These are phyloP conservation scores for Aspergillus fischeri DNA, from an alignment of 2,329 filamentous ascomycete species.

Conservation along the genomic window DNA sequence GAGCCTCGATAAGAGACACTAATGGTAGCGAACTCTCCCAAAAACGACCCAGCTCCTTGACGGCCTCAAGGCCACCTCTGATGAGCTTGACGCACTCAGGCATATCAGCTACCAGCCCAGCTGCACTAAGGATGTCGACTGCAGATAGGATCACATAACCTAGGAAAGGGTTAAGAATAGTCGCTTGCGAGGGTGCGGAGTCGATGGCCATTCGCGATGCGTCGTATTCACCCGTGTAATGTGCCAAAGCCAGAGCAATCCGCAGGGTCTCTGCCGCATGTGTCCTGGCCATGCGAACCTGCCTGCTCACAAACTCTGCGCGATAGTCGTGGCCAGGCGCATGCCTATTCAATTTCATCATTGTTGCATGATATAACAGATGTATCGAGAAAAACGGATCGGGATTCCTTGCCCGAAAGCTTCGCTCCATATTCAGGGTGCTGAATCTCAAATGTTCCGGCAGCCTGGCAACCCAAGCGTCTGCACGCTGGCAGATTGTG, in stretches of 20 bases:
- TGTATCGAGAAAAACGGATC: constrained; percentile 63
- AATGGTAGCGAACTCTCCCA: constrained; percentile 59
- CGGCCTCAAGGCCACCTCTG: constrained; percentile 48
- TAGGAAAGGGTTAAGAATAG: constrained; percentile 57
- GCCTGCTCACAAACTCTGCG: constrained; percentile 40
- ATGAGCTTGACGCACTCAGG: constrained; percentile 53
- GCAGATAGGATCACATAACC: constrained; percentile 61
- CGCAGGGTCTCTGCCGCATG: constrained; percentile 53
- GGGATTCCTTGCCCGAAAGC: constrained; percentile 50
- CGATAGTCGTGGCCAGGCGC: constrained; percentile 44
- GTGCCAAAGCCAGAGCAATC: constrained; percentile 30
- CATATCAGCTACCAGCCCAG: constrained; percentile 51
- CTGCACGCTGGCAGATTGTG: constrained; percentile 49
- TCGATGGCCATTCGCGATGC: constrained; percentile 18
- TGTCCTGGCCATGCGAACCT: constrained; percentile 48
- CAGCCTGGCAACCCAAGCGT: constrained; percentile 56
- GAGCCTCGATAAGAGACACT: constrained; percentile 46
- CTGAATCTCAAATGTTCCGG: constrained; percentile 54
- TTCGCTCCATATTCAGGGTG: constrained; percentile 54
- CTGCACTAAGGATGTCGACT: constrained; percentile 62
- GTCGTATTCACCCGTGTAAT: constrained; percentile 20
- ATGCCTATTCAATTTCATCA: constrained; percentile 64
- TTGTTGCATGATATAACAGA: constrained; percentile 60
- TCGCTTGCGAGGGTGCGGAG: constrained; percentile 23
- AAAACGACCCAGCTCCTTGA: constrained; percentile 54